These are phyloP conservation scores for Protomyces inouyei DNA, from an alignment of 1,139 yeast genomes.

Conservation along the genomic window DNA sequence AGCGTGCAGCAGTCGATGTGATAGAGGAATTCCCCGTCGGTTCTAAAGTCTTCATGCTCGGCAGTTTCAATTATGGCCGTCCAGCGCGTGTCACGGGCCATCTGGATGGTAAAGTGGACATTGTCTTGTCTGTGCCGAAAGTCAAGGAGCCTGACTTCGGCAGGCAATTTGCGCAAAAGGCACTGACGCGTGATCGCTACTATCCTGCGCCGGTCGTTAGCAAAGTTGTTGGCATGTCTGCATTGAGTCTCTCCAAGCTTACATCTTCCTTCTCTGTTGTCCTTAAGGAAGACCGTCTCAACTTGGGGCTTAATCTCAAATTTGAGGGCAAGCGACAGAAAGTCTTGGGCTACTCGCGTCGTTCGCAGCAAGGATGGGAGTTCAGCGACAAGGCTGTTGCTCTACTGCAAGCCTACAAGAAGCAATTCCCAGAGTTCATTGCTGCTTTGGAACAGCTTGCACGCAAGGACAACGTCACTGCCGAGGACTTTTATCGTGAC, in stretches of 20 bases:
- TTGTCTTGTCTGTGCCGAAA: conserved; percentile 34
- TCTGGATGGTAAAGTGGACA: conserved; percentile 41
- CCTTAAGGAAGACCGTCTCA: conserved; percentile 49
- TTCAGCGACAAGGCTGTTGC: conserved; percentile 70
- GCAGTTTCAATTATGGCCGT: conserved; percentile 85
- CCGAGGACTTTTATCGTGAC: conserved; percentile 39
- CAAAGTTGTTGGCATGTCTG: conserved; percentile 53
- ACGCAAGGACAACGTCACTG: conserved; percentile 31
- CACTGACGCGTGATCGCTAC: conserved; percentile 54
- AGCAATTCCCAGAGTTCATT: conserved; percentile 60
- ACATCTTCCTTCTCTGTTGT: conserved; percentile 67
- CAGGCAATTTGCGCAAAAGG: conserved; percentile 53
- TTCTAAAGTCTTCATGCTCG: conserved; percentile 72
- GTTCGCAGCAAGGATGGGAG: conserved; percentile 71
- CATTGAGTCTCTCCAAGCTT: conserved; percentile 66
- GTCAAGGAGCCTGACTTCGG: conserved; percentile 38
- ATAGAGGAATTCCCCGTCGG: conserved; percentile 75
- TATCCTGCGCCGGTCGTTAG: conserved; percentile 65
- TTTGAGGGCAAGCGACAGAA: conserved; percentile 74
- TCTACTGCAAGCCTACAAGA: conserved; percentile 58
- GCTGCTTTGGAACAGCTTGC: conserved; percentile 39
- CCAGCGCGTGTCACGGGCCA: conserved; percentile 64
- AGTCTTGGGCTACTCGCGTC: conserved; percentile 80
- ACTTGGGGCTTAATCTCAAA: conserved; percentile 81
- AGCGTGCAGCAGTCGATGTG: conserved; percentile 71